Evolutionary conservation across 371 early-diverging fungal species (phyloP).

Genomic region (Mortierella sp.): DNA sequence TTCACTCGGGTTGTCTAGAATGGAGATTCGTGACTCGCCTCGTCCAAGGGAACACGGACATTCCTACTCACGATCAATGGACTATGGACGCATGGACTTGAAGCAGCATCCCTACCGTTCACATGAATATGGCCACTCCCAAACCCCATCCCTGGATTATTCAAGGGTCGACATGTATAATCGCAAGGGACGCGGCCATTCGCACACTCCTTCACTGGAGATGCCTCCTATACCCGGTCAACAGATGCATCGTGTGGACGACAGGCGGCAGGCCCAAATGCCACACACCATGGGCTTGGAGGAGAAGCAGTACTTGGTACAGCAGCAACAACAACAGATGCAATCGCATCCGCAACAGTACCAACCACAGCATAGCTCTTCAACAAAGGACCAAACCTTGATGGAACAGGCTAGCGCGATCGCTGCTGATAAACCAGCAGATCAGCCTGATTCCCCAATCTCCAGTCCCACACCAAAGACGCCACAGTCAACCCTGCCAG

Average conservation of each 20-base stretch:
- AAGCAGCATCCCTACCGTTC: conserved; percentile 14
- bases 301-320: conserved; percentile 15
- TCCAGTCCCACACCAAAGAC: background rate
- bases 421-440: background rate
- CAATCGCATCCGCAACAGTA: conserved; percentile 12
- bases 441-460: background rate
- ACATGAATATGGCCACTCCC: conserved; percentile 22
- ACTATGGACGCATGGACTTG: conserved; percentile 34
- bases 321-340: conserved; percentile 10
- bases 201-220: conserved; percentile 53
- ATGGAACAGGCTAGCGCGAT: background rate
- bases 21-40: conserved; percentile 41
- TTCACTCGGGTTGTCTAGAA: conserved; percentile 39
- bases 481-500: background rate
- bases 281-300: conserved; percentile 8
- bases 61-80: conserved; percentile 42
- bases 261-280: conserved; percentile 20
- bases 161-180: conserved; percentile 31
- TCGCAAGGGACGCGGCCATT: conserved; percentile 52
- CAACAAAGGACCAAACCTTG: background rate
- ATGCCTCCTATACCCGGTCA: conserved; percentile 53
- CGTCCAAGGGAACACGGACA: conserved; percentile 32
- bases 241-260: conserved; percentile 47
- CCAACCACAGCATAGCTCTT: background rate
- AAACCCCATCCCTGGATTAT: conserved; percentile 49